Evolutionary conservation across 208 protist species (phyloP).

Genomic region (Balamuthia mandrillaris): DNA sequence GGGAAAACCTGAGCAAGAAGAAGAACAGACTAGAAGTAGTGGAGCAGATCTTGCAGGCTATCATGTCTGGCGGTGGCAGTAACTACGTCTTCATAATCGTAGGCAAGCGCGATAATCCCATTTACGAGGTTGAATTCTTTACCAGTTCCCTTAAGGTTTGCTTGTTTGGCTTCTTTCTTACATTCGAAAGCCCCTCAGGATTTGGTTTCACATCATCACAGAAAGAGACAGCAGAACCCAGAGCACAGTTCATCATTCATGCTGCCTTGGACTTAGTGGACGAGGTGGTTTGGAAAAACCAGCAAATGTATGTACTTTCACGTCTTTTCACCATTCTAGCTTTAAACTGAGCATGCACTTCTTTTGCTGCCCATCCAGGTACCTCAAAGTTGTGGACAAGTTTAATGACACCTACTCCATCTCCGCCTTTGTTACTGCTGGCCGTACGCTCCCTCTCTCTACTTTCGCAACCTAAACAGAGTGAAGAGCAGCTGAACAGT

Average conservation of each 20-base stretch:
- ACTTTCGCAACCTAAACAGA: not conserved
- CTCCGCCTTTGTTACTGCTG: slow-evolving; percentile 15
- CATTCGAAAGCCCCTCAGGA: not conserved
- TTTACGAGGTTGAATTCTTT: slow-evolving; percentile 7
- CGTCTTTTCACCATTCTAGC: not conserved
- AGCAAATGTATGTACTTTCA: not conserved
- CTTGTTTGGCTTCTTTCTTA: not conserved
- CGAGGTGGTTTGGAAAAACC: slow-evolving; percentile 22
- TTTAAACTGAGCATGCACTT: not conserved
- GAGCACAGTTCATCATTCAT: slow-evolving; percentile 13
- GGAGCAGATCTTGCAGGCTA: no score
- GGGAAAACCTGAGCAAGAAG: no score
- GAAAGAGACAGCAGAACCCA: not conserved
- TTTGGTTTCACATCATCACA: not conserved
- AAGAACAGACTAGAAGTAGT: no score
- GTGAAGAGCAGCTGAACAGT: not conserved
- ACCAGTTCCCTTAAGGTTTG: not conserved
- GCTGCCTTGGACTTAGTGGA: slow-evolving; percentile 5
- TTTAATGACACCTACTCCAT: slow-evolving; percentile 30
- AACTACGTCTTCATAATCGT: slow-evolving; percentile 4
- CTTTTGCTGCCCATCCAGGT: not conserved
- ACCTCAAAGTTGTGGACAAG: slow-evolving; percentile 30
- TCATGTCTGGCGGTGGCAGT: no score
- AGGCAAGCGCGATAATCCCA: slow-evolving; percentile 22
- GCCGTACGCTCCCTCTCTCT: not conserved